These are phyloP conservation scores for Zasmidium cellare DNA, from an alignment of 2,329 filamentous ascomycete species.

Conservation along the genomic window DNA sequence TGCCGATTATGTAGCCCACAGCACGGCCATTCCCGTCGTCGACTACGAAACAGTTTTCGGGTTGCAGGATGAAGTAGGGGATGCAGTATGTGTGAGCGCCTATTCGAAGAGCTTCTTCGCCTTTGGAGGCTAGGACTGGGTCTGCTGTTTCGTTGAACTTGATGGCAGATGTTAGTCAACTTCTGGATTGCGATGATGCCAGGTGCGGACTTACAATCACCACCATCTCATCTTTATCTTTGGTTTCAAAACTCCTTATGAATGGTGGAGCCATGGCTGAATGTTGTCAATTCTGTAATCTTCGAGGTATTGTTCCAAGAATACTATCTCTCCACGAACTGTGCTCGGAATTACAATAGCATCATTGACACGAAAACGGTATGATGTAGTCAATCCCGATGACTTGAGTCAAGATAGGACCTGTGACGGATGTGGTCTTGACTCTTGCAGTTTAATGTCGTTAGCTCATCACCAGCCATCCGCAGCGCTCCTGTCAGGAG, in stretches of 20 bases:
- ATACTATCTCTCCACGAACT: too few species aligned
- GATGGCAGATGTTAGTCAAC: not conserved
- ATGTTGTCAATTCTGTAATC: not conserved
- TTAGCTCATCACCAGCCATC: not conserved
- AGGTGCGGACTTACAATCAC: not conserved
- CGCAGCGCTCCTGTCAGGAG: not conserved
- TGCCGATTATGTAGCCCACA: constrained; percentile 42
- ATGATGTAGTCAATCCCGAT: not conserved
- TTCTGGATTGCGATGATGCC: not conserved
- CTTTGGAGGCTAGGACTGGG: not conserved
- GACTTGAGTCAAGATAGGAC: not conserved
- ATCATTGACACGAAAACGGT: not conserved
- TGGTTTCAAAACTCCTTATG: not conserved
- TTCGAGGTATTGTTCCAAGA: too few species aligned
- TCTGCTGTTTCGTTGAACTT: constrained; percentile 1
- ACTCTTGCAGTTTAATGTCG: not conserved
- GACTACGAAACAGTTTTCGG: constrained; percentile 37
- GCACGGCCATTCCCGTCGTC: constrained; percentile 34
- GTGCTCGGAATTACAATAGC: not conserved
- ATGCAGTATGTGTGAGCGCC: constrained; percentile 28
- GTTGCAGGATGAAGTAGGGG: constrained; percentile 33
- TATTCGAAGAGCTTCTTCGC: not conserved
- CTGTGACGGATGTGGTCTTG: not conserved
- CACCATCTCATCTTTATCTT: not conserved
- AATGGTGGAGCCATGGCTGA: not conserved